Base-by-base conservation (phyloP, 1,139 yeast species). In the Debaryomyces subglobosus region DNA sequence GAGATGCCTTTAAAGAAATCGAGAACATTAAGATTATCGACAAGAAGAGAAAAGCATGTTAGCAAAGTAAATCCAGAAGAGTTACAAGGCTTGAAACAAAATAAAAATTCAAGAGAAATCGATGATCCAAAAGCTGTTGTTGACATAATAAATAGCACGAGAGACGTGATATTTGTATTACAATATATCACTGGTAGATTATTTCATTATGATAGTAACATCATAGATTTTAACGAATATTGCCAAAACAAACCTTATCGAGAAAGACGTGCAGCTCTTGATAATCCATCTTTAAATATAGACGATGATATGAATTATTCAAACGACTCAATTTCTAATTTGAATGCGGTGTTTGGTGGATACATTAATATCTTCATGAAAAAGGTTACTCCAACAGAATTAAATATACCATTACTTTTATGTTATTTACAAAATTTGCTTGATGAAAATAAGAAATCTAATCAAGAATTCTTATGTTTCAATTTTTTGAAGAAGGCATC, bases 181-280 rank as follows among this genome's bases (percentile, higher is more conserved):
- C 96, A 89, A 56, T 84, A 80, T 56, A 84, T 89, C 51, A 62
- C 86, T 15, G 81, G 81, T 9, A 70, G 68, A 15, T 76, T 90
- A 49, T 90, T 91, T 69, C 95, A 89, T 54, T 69, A 85, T 46
- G 80, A 84, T 16, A 74, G 84, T 2, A 76, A 76, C 42, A 69
- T 73, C 1, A 54, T 69, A 3, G 74, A 73, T 30, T 86, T 82
- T 54, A 68, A 74, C 6, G 81, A 77, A 8, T 84, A 74, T 56
- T 65, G 86, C 20, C 63, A 67, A 10, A 57, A 58, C 12, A 58
- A 64, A 30, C 79, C 88, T 1, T 68, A 69, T 40, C 67, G 64
- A n/a, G 62, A 53, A 51, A 65, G 68, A 56, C 57, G 52, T 56
- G 74, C 60, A 51, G 68, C 58, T 39, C 50, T 69, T 38, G 70